Evolutionary conservation across 495 filamentous ascomycete species (phyloP).

Genomic region (Penicillium longicatenatum): DNA sequence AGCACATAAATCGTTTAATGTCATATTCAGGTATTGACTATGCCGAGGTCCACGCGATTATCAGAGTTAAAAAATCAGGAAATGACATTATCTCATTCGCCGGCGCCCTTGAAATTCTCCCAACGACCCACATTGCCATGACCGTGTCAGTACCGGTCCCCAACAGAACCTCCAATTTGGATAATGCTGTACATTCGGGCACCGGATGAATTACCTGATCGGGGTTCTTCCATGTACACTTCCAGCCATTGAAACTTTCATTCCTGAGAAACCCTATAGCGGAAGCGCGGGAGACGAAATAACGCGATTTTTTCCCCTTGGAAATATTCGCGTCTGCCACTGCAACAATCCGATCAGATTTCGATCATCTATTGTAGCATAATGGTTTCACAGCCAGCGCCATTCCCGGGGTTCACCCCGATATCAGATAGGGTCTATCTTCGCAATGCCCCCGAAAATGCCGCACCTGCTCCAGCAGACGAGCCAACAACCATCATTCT

Average conservation of each 20-base stretch:
- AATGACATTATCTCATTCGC: background rate
- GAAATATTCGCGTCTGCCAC: background rate
- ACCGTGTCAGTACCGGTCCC: background rate
- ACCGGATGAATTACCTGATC: slow-evolving; percentile 1
- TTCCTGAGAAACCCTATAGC: background rate
- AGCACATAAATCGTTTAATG: no score
- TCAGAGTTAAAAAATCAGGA: background rate
- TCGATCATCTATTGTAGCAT: slow-evolving; percentile 1
- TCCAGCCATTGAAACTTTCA: background rate
- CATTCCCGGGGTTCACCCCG: slow-evolving; percentile 32
- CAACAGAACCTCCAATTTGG: slow-evolving; percentile 5
- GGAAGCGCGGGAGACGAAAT: background rate
- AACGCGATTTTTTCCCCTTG: background rate
- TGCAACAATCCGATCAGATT: background rate
- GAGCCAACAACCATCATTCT: slow-evolving; percentile 37
- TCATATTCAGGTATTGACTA: background rate
- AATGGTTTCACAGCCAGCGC: slow-evolving; percentile 27
- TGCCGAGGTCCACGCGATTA: slow-evolving; percentile 2
- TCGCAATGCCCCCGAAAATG: slow-evolving; percentile 26
- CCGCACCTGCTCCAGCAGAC: slow-evolving; percentile 16
- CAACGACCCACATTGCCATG: slow-evolving; percentile 2
- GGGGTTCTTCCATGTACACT: background rate
- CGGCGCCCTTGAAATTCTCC: background rate
- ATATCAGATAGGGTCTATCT: slow-evolving; percentile 30
- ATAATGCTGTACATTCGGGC: background rate